phyloP scores from a whole-genome alignment of 2,329 filamentous ascomycete species.

The Leptographium lundbergii region DNA sequence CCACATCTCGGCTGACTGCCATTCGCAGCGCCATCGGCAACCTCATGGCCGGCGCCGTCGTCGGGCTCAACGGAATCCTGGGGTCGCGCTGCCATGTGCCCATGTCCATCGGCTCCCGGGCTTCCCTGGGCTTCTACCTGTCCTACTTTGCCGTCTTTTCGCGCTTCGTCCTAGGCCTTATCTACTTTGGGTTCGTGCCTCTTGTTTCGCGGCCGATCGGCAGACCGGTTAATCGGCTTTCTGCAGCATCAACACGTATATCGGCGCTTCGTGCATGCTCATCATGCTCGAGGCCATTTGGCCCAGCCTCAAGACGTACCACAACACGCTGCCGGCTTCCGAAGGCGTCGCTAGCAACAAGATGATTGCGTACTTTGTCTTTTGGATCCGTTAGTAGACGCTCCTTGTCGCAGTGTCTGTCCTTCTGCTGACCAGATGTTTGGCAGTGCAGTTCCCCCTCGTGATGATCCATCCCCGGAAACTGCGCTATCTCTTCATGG shows the following conservation, averaged over 20 bases:
- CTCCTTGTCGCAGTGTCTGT: neutral
- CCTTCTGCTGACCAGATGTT: neutral
- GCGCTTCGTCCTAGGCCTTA: slow-evolving; percentile 20
- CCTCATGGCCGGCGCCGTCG: slow-evolving; percentile 20
- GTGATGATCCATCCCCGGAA: slow-evolving; percentile 15
- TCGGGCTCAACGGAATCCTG: slow-evolving; percentile 23
- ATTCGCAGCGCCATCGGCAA: slow-evolving; percentile 9
- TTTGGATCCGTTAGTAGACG: slow-evolving; percentile 10
- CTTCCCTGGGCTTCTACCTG: slow-evolving; percentile 25
- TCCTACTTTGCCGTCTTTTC: slow-evolving; percentile 19
- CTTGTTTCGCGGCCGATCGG: too few relatives aligned
- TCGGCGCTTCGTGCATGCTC: slow-evolving; percentile 8
- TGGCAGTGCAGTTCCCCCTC: slow-evolving; percentile 14
- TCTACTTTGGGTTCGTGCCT: slow-evolving; percentile 19
- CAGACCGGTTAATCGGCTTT: too few relatives aligned
- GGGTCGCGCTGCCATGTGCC: slow-evolving; percentile 24
- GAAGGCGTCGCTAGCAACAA: slow-evolving; percentile 18
- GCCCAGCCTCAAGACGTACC: slow-evolving; percentile 26
- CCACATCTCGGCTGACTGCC: neutral
- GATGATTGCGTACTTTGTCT: slow-evolving; percentile 12
- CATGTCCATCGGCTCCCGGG: slow-evolving; percentile 23
- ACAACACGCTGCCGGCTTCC: slow-evolving; percentile 25
- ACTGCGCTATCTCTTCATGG: slow-evolving; percentile 18
- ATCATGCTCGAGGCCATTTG: slow-evolving; percentile 26
- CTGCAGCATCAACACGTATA: slow-evolving; percentile 15